phyloP scores from a whole-genome alignment of 495 filamentous ascomycete species.

The Friedmanniomyces endolithicus region DNA sequence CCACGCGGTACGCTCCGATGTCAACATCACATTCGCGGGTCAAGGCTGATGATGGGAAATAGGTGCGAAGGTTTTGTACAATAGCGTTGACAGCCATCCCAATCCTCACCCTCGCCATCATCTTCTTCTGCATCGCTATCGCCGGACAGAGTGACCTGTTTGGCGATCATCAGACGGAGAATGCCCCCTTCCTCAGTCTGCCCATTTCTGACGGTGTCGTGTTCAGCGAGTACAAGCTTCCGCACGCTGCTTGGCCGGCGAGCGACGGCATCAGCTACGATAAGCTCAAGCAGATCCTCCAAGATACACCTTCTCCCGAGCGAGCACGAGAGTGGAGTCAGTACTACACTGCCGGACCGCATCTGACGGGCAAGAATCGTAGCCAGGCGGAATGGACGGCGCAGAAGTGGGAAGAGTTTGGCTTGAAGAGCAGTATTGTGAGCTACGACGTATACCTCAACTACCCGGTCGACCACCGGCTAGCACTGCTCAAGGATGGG shows the following conservation, averaged over 20 bases:
- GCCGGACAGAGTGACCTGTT: slow-evolving; percentile 20
- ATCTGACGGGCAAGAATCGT: slow-evolving; percentile 80
- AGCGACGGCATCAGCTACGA: slow-evolving; percentile 40
- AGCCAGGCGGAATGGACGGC: slow-evolving; percentile 80
- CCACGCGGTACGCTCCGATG: slow-evolving; percentile 34
- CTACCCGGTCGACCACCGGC: slow-evolving; percentile 66
- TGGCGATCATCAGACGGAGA: slow-evolving; percentile 14
- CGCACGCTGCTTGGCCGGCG: slow-evolving; percentile 31
- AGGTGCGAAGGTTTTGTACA: slow-evolving; percentile 59
- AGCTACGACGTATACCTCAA: slow-evolving; percentile 87
- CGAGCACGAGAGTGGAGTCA: slow-evolving; percentile 69
- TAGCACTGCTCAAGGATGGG: slow-evolving; percentile 61
- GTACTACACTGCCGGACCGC: slow-evolving; percentile 82
- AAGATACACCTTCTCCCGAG: slow-evolving; percentile 54
- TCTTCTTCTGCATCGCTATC: slow-evolving; percentile 45
- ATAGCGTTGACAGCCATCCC: slow-evolving; percentile 46
- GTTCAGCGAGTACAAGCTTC: slow-evolving; percentile 5
- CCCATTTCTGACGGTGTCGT: slow-evolving; percentile 26
- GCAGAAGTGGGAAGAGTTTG: slow-evolving; percentile 74
- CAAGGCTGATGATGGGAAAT: not conserved
- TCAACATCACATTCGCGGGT: not conserved
- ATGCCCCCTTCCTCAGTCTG: not conserved
- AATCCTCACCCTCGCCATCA: slow-evolving; percentile 41
- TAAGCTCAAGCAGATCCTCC: slow-evolving; percentile 57
- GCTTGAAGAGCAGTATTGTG: slow-evolving; percentile 58